These are phyloP conservation scores for Ogataea trehalophila DNA, from an alignment of 805 yeast genomes.

Conservation along the genomic window DNA sequence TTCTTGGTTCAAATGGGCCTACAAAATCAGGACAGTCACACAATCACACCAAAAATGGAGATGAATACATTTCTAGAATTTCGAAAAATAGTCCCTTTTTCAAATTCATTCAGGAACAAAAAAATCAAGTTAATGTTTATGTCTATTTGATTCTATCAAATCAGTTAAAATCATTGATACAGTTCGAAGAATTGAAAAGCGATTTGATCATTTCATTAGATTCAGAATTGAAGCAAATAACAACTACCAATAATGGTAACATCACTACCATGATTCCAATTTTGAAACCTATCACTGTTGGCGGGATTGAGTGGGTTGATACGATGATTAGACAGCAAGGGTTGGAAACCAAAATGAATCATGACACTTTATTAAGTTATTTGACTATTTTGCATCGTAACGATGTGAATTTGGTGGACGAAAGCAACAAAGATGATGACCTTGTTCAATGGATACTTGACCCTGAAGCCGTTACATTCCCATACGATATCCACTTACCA, in stretches of 20 bases:
- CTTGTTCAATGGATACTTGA: constrained; percentile 29
- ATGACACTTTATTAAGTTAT: constrained; percentile 14
- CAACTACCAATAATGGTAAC: not conserved
- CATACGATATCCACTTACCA: constrained; percentile 16
- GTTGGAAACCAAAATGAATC: constrained; percentile 6
- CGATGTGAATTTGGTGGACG: constrained; percentile 8
- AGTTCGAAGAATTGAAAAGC: constrained; percentile 31
- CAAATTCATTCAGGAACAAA: constrained; percentile 14
- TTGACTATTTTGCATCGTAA: constrained; percentile 17
- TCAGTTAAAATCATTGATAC: constrained; percentile 34
- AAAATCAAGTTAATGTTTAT: constrained; percentile 19
- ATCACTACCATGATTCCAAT: constrained; percentile 33
- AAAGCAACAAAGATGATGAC: constrained; percentile 9
- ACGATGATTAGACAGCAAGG: constrained; percentile 12
- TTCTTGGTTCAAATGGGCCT: not conserved
- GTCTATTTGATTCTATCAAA: constrained; percentile 43
- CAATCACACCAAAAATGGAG: constrained; percentile 12
- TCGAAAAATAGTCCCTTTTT: constrained; percentile 29
- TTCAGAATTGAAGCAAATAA: constrained; percentile 24
- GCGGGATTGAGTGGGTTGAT: constrained; percentile 41
- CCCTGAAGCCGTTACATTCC: constrained; percentile 10
- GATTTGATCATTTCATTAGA: constrained; percentile 48
- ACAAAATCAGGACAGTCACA: not conserved
- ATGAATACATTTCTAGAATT: constrained; percentile 28
- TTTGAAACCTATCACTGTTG: constrained; percentile 39